A percentile compares a stretch with the other conserved stretches of the same genome.
Conservation (phyloP, 2,329 filamentous ascomycete genomes). For the Mycosphaerella arachidis region DNA sequence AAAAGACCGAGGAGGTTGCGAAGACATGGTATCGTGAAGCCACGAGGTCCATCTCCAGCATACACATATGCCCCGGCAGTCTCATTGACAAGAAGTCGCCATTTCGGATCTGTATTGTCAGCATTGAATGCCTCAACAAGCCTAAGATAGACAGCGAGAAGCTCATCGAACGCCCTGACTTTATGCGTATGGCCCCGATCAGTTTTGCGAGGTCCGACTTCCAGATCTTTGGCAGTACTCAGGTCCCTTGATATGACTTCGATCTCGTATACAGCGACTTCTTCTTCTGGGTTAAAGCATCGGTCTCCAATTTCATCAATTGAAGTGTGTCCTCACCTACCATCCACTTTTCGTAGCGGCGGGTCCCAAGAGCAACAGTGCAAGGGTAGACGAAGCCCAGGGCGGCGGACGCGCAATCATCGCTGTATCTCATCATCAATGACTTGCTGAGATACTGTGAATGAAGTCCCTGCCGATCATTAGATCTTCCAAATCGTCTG, state of each 20-base stretch:
- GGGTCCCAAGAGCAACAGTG: no score
- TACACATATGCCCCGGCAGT: conserved; percentile 31
- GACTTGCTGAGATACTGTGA: no score
- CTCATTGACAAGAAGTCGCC: conserved; percentile 23
- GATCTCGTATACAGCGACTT: not conserved
- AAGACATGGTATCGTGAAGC: conserved; percentile 24
- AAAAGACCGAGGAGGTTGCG: conserved; percentile 28
- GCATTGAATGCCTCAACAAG: conserved; percentile 13
- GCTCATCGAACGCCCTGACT: conserved; percentile 13
- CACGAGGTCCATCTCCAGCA: conserved; percentile 25
- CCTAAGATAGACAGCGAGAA: conserved; percentile 12
- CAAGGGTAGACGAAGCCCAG: no score
- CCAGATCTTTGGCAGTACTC: not conserved
- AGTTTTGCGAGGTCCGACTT: not conserved
- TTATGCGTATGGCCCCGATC: conserved; percentile 6
- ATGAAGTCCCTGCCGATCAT: no score
- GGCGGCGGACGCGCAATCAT: no score
- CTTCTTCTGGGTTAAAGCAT: no score
- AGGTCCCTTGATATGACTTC: conserved; percentile 17
- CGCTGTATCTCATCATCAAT: no score
- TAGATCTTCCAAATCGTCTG: no score
- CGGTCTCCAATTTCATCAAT: no score
- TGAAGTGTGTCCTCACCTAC: not conserved
- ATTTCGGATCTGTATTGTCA: not conserved
- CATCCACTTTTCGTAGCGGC: no score